phyloP scores from a whole-genome alignment of 805 yeast genomes.

The Nakazawaea populi region DNA sequence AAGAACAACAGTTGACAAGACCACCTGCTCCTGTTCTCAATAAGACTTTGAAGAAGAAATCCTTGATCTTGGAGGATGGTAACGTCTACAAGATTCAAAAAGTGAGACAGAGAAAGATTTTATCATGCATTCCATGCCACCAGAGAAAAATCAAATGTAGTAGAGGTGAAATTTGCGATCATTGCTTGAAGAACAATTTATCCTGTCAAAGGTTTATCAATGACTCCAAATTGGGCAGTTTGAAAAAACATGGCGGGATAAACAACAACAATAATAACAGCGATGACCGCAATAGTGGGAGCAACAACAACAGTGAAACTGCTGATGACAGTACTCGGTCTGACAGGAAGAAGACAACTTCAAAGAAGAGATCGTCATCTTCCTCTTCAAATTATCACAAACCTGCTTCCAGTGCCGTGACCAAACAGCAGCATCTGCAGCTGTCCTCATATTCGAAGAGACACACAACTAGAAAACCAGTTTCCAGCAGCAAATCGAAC shows the following conservation, averaged over 20 bases:
- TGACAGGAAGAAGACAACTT: background rate
- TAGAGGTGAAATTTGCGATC: conserved; percentile 46
- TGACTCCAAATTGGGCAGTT: conserved; percentile 39
- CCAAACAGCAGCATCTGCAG: too few species aligned
- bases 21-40: conserved; percentile 1
- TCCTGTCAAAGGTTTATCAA: conserved; percentile 54
- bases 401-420: too few species aligned
- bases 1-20: background rate
- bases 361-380: too few species aligned
- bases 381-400: too few species aligned
- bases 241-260: conserved; percentile 17
- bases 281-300: background rate
- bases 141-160: conserved; percentile 65
- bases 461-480: too few species aligned
- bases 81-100: conserved; percentile 56
- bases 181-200: conserved; percentile 42
- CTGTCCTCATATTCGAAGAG: too few species aligned
- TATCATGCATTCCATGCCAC: conserved; percentile 58
- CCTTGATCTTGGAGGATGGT: conserved; percentile 38
- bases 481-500: too few species aligned
- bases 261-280: background rate
- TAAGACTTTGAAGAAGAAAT: conserved; percentile 8
- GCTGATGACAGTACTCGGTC: background rate
- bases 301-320: background rate
- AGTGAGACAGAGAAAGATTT: conserved; percentile 52